Evolutionary conservation across 805 yeast species (phyloP).

Genomic region (Ogataea trehaloabstinens): DNA sequence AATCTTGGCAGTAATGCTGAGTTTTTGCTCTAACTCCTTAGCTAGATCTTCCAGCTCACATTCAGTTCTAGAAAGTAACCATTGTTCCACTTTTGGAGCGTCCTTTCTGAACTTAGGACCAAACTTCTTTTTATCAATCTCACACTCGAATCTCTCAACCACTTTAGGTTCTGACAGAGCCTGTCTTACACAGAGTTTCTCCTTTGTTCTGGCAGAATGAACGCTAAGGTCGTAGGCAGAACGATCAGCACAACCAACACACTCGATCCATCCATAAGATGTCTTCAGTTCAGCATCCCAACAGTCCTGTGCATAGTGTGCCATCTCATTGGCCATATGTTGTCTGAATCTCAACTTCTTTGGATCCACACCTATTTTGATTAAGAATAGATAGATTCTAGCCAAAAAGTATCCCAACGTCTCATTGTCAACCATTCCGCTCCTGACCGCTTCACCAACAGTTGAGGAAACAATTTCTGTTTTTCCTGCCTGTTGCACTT

Average conservation of each 20-base stretch:
- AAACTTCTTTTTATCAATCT: conserved; percentile 88
- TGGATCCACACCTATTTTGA: conserved; percentile 87
- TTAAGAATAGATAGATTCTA: conserved; percentile 81
- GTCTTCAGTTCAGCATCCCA: conserved; percentile 99
- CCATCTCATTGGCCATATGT: conserved; percentile 99
- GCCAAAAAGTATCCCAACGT: conserved; percentile 97
- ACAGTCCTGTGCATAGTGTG: conserved; percentile 98
- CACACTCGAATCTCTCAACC: conserved; percentile 81
- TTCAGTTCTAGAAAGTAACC: conserved; percentile 74
- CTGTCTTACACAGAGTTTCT: conserved; percentile 92
- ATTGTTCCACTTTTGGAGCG: conserved; percentile 87
- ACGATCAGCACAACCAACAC: conserved; percentile 99
- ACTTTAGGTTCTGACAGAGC: conserved; percentile 78
- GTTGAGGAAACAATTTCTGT: conserved; percentile 63
- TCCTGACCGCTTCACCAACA: conserved; percentile 85
- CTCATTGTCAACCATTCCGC: conserved; percentile 92
- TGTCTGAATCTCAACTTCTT: conserved; percentile 91
- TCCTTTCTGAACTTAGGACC: conserved; percentile 98
- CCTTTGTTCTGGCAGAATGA: conserved; percentile 92
- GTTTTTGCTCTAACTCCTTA: conserved; percentile 58
- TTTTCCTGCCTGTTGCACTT: conserved; percentile 81
- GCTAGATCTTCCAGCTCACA: conserved; percentile 78
- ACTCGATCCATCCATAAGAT: conserved; percentile 98
- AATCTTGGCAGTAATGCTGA: conserved; percentile 64
- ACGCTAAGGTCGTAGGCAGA: conserved; percentile 96